Evolutionary conservation across 306 rosid species (phyloP), one percentile per base, ranked within the genome.

Genomic region (Glycyrrhiza uralensis): DNA sequence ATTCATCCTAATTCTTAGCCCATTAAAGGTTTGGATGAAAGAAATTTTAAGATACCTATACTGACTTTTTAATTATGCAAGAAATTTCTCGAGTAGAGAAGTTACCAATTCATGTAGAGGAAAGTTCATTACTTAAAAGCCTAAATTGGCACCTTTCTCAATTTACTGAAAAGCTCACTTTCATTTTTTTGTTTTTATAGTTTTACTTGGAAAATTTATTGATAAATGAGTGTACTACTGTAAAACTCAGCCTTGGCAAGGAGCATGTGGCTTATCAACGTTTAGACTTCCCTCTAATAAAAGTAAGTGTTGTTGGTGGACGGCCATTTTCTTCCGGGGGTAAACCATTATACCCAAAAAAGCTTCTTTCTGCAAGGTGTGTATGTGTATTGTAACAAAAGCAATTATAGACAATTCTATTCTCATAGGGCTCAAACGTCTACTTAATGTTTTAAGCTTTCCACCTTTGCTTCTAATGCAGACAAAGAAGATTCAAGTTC

Each of bases 251-350:
- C 81, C 97, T 94, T 32, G 97, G 96, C 11, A 81, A 85, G 79
- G 86, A 80, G 54, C 97, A 94, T 12, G 92, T 87, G 75, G 98
- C 82, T 56, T 94, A 94, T 83, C 78, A 38, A 42, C 76, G 84
- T 68, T 49, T 85, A 78, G 97, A 94, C 83, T 94, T 85, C 63
- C 94, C 96, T 68, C 36, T 19, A 45, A 65, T 85, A 65, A 94
- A 89, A 84, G 77, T 87, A 54, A 94, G 96, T 45, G 76, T 94
- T 73, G 85, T 91, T 71, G 98, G 98, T 51, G 98, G 97, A 49
- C 88, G 96, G 18, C 97, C 98, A 49, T 94, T 94, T 86, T 89
- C 97, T 71, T 18, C 49, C 64, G 97, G 97, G 20, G 98, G 96
- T 44, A 56, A 85, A 62, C 42, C 71, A 28, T n/a, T 94, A 64